Base-by-base conservation (phyloP, 306 rosid species). In the Carpinus fangiana region DNA sequence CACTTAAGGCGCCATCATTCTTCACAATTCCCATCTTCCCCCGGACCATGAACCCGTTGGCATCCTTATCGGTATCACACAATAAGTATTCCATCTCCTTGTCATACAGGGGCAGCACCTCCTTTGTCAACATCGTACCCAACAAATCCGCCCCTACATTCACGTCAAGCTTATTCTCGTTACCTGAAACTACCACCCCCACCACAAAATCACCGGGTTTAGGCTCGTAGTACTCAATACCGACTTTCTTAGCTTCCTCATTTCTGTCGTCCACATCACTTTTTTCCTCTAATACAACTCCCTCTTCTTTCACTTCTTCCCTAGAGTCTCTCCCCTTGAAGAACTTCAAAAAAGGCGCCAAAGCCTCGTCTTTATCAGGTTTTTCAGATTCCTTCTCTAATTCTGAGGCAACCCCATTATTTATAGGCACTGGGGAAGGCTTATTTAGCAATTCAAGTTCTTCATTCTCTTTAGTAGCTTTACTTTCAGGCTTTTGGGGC, bases 121-220 rank as follows among this genome's bases (percentile, higher is more conserved):
- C 98, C 88, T 95, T 95, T 5, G 98, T 95, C 88, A 95, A 86
- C 98, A 95, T 93, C 66, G 96, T 90, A 43, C 97, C 98, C 64
- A 95, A 64, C n/a, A 91, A 78, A 75, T 95, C 97, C 8, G 98
- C 98, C 51, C 98, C 98, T 3, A 95, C 87, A 77, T 87, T 90
- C 38, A 95, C 84, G 76, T 95, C 98, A 51, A 95, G 93, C 83
- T 87, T 95, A 84, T 95, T 90, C 74, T 92, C 98, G 72, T 93
- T 91, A 8, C 97, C 98, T 0, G 98, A 95, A 83, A 95, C 97
- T 48, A 95, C 98, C 75, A 91, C 93, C 20, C 96, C 98, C 50
- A 95, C 94, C 70, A 89, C 98, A 78, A 89, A 88, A 86, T 95
- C 98, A 20, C 98, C 98, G 0, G 94, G 93, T 84, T 91, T 92